Percentiles rank a stretch among this genome's conserved stretches.
phyloP scores from a whole-genome alignment of 2,329 filamentous ascomycete genomes.

The Cladorrhinum sp. region DNA sequence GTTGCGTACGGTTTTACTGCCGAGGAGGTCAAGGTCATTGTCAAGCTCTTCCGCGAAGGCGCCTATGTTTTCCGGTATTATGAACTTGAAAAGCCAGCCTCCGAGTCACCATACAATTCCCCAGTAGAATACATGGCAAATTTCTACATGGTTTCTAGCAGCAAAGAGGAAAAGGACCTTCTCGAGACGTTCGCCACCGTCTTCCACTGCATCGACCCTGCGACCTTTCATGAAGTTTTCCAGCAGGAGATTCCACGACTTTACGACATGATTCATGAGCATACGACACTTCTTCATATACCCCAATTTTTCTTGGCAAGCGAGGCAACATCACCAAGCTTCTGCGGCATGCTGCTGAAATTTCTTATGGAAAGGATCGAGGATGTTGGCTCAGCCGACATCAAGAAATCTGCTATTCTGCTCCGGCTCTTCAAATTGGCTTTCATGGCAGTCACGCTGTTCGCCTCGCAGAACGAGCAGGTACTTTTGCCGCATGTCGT shows the following conservation, averaged over 20 bases:
- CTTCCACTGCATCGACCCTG: slow-evolving; percentile 97
- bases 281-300: slow-evolving; percentile 88
- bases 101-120: slow-evolving; percentile 72
- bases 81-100: slow-evolving; percentile 74
- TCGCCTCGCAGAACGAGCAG: slow-evolving; percentile 91
- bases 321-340: slow-evolving; percentile 94
- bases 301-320: slow-evolving; percentile 99
- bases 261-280: slow-evolving; percentile 97
- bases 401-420: slow-evolving; percentile 88
- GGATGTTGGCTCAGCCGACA: slow-evolving; percentile 87
- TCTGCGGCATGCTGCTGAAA: slow-evolving; percentile 95
- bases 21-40: slow-evolving; percentile 93
- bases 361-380: slow-evolving; percentile 97
- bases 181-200: slow-evolving; percentile 97
- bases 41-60: slow-evolving; percentile 95
- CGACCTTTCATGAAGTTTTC: slow-evolving; percentile 98
- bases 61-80: slow-evolving; percentile 97
- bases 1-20: slow-evolving; percentile 95
- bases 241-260: slow-evolving; percentile 94
- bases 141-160: slow-evolving; percentile 90
- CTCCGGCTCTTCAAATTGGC: slow-evolving; percentile 94
- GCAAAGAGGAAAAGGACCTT: slow-evolving; percentile 94
- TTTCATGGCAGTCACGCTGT: slow-evolving; percentile 98
- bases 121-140: slow-evolving; percentile 91
- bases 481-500: slow-evolving; percentile 94